Conservation (phyloP, 2,329 filamentous ascomycete genomes). For the Emmonsiellopsis sp. region DNA sequence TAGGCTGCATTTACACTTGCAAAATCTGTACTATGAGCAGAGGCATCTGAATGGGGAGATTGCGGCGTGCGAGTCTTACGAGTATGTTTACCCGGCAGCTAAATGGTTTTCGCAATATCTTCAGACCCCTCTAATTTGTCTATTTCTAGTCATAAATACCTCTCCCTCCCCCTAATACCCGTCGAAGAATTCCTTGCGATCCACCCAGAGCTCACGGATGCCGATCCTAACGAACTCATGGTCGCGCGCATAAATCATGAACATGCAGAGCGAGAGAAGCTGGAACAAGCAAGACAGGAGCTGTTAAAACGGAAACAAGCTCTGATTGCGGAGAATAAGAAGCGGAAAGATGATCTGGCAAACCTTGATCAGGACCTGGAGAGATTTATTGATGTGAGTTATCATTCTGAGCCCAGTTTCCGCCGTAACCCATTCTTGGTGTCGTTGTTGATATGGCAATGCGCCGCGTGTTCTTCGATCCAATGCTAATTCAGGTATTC, state of each 20-base stretch:
- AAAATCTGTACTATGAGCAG: slow-evolving; percentile 96
- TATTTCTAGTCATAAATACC: slow-evolving; percentile 50
- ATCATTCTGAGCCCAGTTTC: too few species aligned
- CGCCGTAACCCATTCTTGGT: not conserved
- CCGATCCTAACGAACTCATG: slow-evolving; percentile 73
- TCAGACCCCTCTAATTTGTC: not conserved
- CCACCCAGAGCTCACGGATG: slow-evolving; percentile 64
- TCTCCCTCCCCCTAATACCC: slow-evolving; percentile 73
- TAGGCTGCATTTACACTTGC: slow-evolving; percentile 78
- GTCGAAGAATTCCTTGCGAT: slow-evolving; percentile 69
- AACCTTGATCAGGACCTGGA: slow-evolving; percentile 88
- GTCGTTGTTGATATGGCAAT: slow-evolving; percentile 5
- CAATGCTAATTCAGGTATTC: slow-evolving; percentile 11
- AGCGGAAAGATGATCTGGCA: slow-evolving; percentile 83
- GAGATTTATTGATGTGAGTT: slow-evolving; percentile 76
- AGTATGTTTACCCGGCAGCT: slow-evolving; percentile 48
- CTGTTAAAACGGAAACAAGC: slow-evolving; percentile 63
- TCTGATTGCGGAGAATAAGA: slow-evolving; percentile 70
- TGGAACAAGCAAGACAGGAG: slow-evolving; percentile 76
- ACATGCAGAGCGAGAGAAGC: slow-evolving; percentile 67
- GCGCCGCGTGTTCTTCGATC: slow-evolving; percentile 4
- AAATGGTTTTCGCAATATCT: not conserved
- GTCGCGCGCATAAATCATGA: slow-evolving; percentile 87
- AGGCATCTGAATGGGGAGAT: slow-evolving; percentile 86
- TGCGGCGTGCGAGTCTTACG: slow-evolving; percentile 77